These are phyloP conservation scores for Solanum megistacrolobum DNA, from an alignment of 257 asterid species.

Conservation along the genomic window DNA sequence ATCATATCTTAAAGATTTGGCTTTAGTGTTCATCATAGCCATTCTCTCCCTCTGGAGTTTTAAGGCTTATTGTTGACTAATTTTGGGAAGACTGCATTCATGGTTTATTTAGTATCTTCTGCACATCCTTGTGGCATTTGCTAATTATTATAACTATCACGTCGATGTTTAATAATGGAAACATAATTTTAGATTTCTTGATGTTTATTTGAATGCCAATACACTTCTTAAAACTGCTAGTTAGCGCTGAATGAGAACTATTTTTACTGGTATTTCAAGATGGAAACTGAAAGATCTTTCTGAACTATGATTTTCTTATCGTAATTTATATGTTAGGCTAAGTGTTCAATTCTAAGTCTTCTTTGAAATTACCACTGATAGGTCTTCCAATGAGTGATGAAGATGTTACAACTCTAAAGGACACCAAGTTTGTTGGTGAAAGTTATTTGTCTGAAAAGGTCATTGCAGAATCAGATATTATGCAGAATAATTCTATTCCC, in stretches of 20 bases:
- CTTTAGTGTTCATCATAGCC: background rate
- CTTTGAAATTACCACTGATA: constrained; percentile 15
- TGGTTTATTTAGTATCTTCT: background rate
- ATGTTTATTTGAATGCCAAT: background rate
- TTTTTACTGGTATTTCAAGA: background rate
- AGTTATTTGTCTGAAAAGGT: constrained; percentile 19
- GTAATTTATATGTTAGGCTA: background rate
- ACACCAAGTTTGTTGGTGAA: constrained; percentile 15
- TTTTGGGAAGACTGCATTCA: background rate
- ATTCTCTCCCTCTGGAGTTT: background rate
- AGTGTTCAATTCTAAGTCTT: background rate
- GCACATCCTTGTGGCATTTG: background rate
- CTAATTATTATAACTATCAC: background rate
- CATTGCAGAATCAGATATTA: constrained; percentile 12
- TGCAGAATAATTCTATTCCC: constrained; percentile 10
- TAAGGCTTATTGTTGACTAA: background rate
- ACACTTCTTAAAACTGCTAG: background rate
- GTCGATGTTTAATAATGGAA: background rate
- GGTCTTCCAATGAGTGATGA: constrained; percentile 73
- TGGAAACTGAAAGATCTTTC: background rate
- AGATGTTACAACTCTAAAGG: constrained; percentile 31
- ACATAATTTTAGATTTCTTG: background rate
- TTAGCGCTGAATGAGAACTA: background rate
- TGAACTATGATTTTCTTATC: background rate
- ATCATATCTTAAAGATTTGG: background rate